A percentile compares a stretch with the other conserved stretches of the same genome.
Evolutionary conservation across 2,329 filamentous ascomycete species (phyloP).

Genomic region (Stagonosporopsis vannaccii): DNA sequence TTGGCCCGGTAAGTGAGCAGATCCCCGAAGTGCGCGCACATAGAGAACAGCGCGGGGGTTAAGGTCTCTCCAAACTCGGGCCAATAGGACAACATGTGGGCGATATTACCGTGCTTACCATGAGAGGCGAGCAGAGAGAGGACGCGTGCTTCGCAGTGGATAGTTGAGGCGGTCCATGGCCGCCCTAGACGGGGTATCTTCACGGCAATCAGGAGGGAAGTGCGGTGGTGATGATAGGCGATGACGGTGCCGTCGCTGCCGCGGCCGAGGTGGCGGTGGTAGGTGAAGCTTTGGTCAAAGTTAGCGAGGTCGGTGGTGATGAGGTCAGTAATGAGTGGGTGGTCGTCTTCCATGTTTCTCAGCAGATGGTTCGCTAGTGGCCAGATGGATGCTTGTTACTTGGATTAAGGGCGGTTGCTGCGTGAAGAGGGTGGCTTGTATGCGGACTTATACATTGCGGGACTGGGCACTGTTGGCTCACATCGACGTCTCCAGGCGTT

Average conservation of each 20-base stretch:
- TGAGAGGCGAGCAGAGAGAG: not conserved
- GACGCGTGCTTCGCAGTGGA: not conserved
- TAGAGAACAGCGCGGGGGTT: not conserved
- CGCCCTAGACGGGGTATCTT: not conserved
- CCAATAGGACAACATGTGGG: conserved; percentile 1
- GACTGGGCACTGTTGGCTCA: not conserved
- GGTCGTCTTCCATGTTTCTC: not conserved
- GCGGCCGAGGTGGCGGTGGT: not conserved
- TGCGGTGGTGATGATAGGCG: not conserved
- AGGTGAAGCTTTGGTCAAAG: not conserved
- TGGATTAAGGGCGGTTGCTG: not conserved
- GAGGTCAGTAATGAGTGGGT: not conserved
- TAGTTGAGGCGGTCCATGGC: not conserved
- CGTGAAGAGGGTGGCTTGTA: not conserved
- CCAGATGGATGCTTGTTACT: not conserved
- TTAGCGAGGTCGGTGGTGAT: not conserved
- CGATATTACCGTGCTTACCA: conserved; percentile 2
- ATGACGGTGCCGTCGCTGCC: not conserved
- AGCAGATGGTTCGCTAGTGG: not conserved
- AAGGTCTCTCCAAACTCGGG: not conserved
- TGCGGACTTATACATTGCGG: not conserved
- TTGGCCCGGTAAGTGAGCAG: conserved; percentile 8
- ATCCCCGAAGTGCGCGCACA: not conserved
- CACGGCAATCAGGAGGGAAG: not conserved
- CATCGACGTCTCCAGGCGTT: not conserved